Conservation (phyloP, 169 alveolate species). For the Perkinsus marinus region DNA sequence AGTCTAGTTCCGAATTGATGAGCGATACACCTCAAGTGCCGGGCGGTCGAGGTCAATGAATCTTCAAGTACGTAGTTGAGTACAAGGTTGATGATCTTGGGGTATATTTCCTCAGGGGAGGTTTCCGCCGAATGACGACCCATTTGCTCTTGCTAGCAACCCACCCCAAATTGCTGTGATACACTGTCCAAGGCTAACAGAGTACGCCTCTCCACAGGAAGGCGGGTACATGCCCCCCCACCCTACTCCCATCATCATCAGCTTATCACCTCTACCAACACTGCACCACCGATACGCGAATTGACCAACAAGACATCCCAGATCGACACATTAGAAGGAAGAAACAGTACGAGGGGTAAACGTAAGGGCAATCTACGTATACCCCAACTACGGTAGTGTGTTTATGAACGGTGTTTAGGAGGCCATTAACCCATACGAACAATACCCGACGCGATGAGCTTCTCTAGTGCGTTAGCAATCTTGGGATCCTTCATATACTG, state of each 20-base stretch:
- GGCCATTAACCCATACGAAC: slow-evolving; percentile 56
- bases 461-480: slow-evolving; percentile 79
- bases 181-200: background rate
- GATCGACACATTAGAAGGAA: background rate
- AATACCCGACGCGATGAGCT: slow-evolving; percentile 93
- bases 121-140: background rate
- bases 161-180: background rate
- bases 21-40: too few species aligned
- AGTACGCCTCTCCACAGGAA: background rate
- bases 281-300: background rate
- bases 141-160: background rate
- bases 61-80: too few species aligned
- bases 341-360: too few species aligned
- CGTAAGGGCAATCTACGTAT: background rate
- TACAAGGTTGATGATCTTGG: too few species aligned
- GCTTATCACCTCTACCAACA: background rate
- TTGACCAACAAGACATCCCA: background rate
- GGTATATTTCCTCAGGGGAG: background rate
- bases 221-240: background rate
- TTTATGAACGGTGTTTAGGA: background rate
- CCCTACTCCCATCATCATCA: background rate
- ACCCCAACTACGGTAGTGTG: too few species aligned
- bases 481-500: slow-evolving; percentile 82
- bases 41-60: too few species aligned
- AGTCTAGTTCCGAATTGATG: too few species aligned